Evolutionary conservation across 192 early-diverging fungal species (phyloP), one percentile per base, ranked within the genome.

Genomic region (Coemansia sp.): DNA sequence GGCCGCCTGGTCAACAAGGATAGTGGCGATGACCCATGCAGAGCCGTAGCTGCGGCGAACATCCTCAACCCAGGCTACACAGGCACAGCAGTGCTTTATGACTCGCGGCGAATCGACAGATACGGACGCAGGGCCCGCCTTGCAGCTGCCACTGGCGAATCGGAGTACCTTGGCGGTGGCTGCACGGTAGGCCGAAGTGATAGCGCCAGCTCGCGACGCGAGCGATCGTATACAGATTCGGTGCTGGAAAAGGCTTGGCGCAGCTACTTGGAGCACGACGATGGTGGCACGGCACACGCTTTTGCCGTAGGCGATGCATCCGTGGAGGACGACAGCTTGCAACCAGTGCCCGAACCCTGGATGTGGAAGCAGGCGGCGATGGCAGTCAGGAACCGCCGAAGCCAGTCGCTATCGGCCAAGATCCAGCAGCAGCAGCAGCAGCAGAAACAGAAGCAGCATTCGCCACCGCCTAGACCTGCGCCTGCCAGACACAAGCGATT

Each of bases 321-420:
- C 22, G 36, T n/a, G 22, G 36, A 34, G 3, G 61, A 52, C 12
- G 61, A 64, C 41, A 33, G 50, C 17, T 26, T 46, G 17, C 68
- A 57, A 21, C 69, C 75, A 41, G 53, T 78, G 40, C 65, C 75
- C n/a, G 75, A 78, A 59, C 64, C 63, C 26, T 77, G 75, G 75
- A 71, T 77, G 75, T 77, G 75, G 75, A 58, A 56, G 57, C 75
- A 77, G 58, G 75, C 75, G 4, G 75, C 75, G 21, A 71, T 71
- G 39, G 75, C 75, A 1, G 69, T 77, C 34, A 52, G 75, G 44
- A 71, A 72, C 41, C 75, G 75, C 35, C 75, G 75, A 17, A 77
- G 68, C 34, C 68, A 77, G 61, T 77, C 75, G 27, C 62, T 68
- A 9, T 67, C 68, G 21, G 44, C 62, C 18, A 58, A 71, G 40